A percentile compares a stretch with the other conserved stretches of the same genome.
Conservation (phyloP, 1,284 basidiomycete species). For the Tilletia indica region DNA sequence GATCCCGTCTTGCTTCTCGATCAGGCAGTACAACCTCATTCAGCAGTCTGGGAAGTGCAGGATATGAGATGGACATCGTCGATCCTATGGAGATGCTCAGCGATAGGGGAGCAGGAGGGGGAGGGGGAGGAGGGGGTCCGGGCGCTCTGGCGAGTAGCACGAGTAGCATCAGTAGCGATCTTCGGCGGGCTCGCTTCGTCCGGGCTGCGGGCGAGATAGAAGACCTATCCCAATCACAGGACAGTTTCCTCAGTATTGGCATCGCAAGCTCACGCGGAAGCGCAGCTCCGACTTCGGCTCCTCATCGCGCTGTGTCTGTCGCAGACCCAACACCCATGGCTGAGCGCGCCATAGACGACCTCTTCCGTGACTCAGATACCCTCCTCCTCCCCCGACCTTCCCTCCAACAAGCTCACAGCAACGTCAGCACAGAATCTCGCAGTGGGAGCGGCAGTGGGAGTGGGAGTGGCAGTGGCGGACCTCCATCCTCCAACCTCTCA, state of each 20-base stretch:
- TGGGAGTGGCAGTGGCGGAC: not conserved
- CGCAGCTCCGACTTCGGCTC: not conserved
- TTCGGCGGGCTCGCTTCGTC: not conserved
- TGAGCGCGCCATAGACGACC: not conserved
- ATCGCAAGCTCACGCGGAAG: not conserved
- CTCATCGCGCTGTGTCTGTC: not conserved
- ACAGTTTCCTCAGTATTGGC: conserved; percentile 8
- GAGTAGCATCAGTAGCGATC: not conserved
- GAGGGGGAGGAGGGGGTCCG: not conserved
- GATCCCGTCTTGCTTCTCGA: conserved; percentile 3
- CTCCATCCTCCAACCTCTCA: not conserved
- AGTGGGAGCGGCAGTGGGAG: conserved; percentile 10
- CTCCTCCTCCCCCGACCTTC: not conserved
- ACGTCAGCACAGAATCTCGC: not conserved
- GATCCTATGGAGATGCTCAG: too few relatives aligned
- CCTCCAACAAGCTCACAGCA: not conserved
- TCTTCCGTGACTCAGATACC: not conserved
- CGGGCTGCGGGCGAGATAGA: not conserved
- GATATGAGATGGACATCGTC: not conserved
- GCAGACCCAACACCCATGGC: conserved; percentile 9
- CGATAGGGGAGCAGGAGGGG: not conserved
- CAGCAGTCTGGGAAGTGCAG: conserved; percentile 6
- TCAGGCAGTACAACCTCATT: conserved; percentile 9
- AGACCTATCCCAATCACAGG: not conserved
- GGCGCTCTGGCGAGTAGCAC: not conserved